These are phyloP conservation scores for Microsporum canis DNA, from an alignment of 2,329 filamentous ascomycete genomes.

Conservation along the genomic window DNA sequence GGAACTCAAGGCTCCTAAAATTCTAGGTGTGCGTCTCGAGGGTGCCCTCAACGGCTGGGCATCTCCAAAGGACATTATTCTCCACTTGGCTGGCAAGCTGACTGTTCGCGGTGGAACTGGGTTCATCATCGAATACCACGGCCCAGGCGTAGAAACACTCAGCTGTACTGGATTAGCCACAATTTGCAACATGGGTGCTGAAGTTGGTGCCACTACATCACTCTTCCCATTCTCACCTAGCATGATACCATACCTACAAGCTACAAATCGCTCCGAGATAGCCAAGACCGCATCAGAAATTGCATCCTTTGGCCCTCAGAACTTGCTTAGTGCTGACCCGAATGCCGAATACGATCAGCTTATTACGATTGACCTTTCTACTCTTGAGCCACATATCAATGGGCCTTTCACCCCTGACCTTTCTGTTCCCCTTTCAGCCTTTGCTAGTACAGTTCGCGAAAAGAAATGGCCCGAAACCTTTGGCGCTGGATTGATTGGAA, in stretches of 20 bases:
- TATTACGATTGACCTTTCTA: conserved; percentile 80
- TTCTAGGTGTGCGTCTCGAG: conserved; percentile 73
- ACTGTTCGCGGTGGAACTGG: conserved; percentile 92
- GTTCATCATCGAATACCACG: conserved; percentile 88
- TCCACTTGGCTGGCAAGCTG: conserved; percentile 75
- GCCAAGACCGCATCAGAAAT: conserved; percentile 55
- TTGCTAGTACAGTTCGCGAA: conserved; percentile 70
- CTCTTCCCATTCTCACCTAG: conserved; percentile 84
- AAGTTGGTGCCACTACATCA: conserved; percentile 90
- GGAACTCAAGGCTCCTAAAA: conserved; percentile 90
- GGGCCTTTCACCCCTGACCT: conserved; percentile 94
- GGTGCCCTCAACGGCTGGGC: conserved; percentile 84
- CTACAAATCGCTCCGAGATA: conserved; percentile 66
- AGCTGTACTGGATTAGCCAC: conserved; percentile 92
- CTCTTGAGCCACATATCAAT: conserved; percentile 91
- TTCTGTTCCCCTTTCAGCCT: conserved; percentile 80
- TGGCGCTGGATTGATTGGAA: conserved; percentile 87
- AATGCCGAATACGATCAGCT: conserved; percentile 81
- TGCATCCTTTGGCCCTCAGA: conserved; percentile 47
- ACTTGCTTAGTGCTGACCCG: conserved; percentile 64
- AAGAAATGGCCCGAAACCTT: conserved; percentile 87
- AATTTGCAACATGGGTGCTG: conserved; percentile 74
- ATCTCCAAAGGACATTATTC: conserved; percentile 88
- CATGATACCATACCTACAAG: conserved; percentile 73
- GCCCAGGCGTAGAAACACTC: conserved; percentile 75